Base-by-base conservation (phyloP, 768 basidiomycete genomes). In the Pisolithus orientalis region DNA sequence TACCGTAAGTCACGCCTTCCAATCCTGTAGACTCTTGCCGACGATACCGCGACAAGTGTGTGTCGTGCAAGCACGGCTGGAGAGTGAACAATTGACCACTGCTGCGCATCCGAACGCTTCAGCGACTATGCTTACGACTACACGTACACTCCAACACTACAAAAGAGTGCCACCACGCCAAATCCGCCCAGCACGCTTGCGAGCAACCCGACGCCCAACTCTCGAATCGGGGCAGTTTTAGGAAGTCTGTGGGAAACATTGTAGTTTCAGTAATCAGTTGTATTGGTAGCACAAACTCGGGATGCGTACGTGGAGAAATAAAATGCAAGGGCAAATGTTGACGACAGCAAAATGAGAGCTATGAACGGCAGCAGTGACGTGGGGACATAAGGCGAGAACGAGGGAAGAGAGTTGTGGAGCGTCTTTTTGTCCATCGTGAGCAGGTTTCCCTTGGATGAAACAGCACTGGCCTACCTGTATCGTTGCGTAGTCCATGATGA, bases 131-230 rank as follows among this genome's bases (percentile, higher is more conserved):
- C 31, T 11, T 11, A 34, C 13, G 13, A 34, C 67, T 80, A 93
- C 59, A 94, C 83, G 72, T 91, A 85, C 48, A 93, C 91, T 42
- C 90, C 91, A 43, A 79, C 83, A 38, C 80, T 82, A 71, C 88
- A 91, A 70, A 96, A 95, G 52, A 95, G 79, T 40, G 90, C 85
- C 28, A 95, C 90, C 59, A 93, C 80, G 49, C 94, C 94, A 59
- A 91, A 89, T 7, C 94, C 93, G 28, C 85, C 90, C 24, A 94
- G 80, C 39, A 83, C 57, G 66, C 89, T 91, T 25, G 90, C 92
- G 11, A 81, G 65, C 39, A 80, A 70, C 0, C 89, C 89, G 17
- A 92, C 83, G 8, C 75, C 77, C 6, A 80, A 64, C 69, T 96
- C 93, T 50, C 80, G 79, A 50, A 81, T 55, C 9, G 82, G 80